Base-by-base conservation (phyloP, 768 basidiomycete genomes). In the Tylopilus sp. region DNA sequence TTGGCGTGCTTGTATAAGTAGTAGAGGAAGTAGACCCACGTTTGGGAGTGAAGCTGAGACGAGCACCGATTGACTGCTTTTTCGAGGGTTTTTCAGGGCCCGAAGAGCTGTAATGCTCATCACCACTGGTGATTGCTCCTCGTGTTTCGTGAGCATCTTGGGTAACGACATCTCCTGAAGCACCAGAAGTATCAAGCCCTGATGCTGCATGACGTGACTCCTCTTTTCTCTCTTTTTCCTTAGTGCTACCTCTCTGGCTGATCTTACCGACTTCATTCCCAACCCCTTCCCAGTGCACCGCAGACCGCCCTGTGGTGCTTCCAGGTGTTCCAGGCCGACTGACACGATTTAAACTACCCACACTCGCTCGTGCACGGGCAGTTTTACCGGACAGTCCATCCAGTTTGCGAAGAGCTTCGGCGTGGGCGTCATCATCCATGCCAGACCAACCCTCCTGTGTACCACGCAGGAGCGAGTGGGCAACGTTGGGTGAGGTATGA, bases 361-460 rank as follows among this genome's bases (percentile, higher is more conserved):
- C 74, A 59, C 91, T 92, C 4, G 88, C 85, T 22, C 91, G 81
- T 11, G 88, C 81, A 43, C 88, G 81, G 10, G 86, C 81, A 33
- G 79, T 83, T 64, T 87, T 89, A 1, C 86, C 86, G 11, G 81
- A 80, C 11, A 97, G 67, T 0, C 95, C 95, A 61, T 99, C 95
- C 22, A 99, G 71, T 71, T 95, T 97, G 48, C 94, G 82, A 31
- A 99, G 75, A 9, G 92, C 91, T 61, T 95, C 94, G 7, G 83
- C 89, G 7, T 95, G 94, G 15, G 86, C 86, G 60, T 90, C 85
- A 63, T 95, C 91, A 60, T 91, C 87, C 60, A 93, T 77, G 53
- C 82, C 88, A 15, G 86, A 86, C 90, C 90, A 93, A 23, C 91
- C 91, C 66, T 91, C 86, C 66, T 93, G 91, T 6, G 88, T 91